phyloP scores from a whole-genome alignment of 805 yeast species.

The Kuraishia piskuri region DNA sequence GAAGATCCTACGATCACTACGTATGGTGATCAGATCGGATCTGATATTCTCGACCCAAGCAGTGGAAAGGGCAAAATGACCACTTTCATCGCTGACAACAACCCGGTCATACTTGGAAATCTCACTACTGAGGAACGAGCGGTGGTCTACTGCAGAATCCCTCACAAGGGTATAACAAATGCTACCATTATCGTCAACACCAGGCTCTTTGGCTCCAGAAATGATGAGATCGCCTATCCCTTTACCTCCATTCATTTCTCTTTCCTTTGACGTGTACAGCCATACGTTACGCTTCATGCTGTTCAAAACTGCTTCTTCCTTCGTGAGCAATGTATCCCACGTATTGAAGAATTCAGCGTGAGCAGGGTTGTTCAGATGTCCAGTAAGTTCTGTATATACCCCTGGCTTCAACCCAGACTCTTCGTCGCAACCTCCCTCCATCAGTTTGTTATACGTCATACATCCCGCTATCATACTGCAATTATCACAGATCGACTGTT shows the following conservation, averaged over 20 bases:
- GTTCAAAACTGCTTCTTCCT: constrained; percentile 58
- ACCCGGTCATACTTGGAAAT: constrained; percentile 53
- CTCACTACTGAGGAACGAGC: constrained; percentile 32
- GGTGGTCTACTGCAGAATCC: constrained; percentile 6
- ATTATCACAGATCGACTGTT: constrained; percentile 47
- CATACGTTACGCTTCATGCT: constrained; percentile 57
- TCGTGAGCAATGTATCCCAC: constrained; percentile 68
- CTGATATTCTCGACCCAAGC: constrained; percentile 46
- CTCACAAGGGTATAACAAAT: constrained; percentile 45
- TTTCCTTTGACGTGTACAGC: constrained; percentile 46
- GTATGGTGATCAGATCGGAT: constrained; percentile 33
- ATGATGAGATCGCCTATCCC: constrained; percentile 46
- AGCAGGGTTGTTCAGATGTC: constrained; percentile 31
- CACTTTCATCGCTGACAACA: constrained; percentile 69
- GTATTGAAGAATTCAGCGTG: constrained; percentile 53
- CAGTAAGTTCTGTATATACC: constrained; percentile 39
- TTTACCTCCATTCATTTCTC: constrained; percentile 55
- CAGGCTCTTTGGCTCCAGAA: constrained; percentile 17
- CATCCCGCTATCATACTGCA: constrained; percentile 53
- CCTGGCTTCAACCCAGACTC: constrained; percentile 43
- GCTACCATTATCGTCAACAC: constrained; percentile 9
- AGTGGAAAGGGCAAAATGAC: constrained; percentile 64
- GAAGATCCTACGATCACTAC: constrained; percentile 44
- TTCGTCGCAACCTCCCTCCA: constrained; percentile 49
- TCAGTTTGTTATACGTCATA: constrained; percentile 53